phyloP scores from a whole-genome alignment of 768 basidiomycete species.

The Lentinula aciculospora region DNA sequence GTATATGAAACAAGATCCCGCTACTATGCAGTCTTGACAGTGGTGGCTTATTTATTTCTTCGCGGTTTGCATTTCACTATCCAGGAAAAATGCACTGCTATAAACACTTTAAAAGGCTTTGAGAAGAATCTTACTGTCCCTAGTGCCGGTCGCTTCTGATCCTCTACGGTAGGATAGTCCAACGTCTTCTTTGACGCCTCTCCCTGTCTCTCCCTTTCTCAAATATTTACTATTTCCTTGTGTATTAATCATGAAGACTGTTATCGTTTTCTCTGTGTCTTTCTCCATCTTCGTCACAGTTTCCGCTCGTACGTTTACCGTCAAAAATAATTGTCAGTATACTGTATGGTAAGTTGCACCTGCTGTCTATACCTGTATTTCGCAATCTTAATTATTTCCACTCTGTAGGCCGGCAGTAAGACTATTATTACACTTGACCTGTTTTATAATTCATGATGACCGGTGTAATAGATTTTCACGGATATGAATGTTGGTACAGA shows the following conservation, averaged over 20 bases:
- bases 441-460: background rate
- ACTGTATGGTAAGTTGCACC: conserved; percentile 37
- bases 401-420: conserved; percentile 42
- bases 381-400: no score
- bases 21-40: background rate
- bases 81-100: background rate
- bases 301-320: conserved; percentile 6
- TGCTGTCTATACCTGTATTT: background rate
- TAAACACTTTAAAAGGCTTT: background rate
- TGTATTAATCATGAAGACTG: background rate
- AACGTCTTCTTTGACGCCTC: background rate
- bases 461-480: conserved; percentile 31
- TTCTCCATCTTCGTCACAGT: background rate
- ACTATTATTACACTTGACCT: background rate
- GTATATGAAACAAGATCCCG: background rate
- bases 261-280: background rate
- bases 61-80: background rate
- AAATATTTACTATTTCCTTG: background rate
- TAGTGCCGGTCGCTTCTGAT: conserved; percentile 2
- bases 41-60: background rate
- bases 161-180: background rate
- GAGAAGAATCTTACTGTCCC: background rate
- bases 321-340: conserved; percentile 29
- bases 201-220: background rate
- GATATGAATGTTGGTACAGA: conserved; percentile 32